Base-by-base conservation (phyloP, 176 grass and related monocot species). In the Calamus simplicifolius region DNA sequence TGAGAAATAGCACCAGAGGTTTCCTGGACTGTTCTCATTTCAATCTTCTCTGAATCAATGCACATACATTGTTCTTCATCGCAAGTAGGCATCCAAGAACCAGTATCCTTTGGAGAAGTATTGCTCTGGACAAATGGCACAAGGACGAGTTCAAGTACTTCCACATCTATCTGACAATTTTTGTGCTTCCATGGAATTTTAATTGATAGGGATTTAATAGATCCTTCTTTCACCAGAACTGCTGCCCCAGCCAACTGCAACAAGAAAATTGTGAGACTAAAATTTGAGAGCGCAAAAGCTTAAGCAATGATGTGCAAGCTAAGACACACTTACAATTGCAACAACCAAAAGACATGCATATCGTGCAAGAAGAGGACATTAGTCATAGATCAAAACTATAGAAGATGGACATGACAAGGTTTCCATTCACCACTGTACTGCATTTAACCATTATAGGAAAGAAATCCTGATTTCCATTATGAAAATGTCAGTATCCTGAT, bases 201-300 rank as follows among this genome's bases (percentile, higher is more conserved):
- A 71, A 98, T 79, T 57, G 83, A 67, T 56, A 98, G 73, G 13
- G 84, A 98, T 76, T 85, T 92, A 66, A 98, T 85, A 0, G 87
- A 92, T 83, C 93, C 93, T 85, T 98, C 93, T 77, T 98, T 92
- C 66, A 92, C 62, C 75, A 73, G 72, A 43, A 98, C 56, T 60
- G 81, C 38, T 48, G 77, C 73, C 52, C 79, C 76, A 29, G 71
- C 61, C 52, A 98, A 69, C 93, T 98, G 93, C 72, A 84, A 87
- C 57, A 75, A 43, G 35, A 64, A 49, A 49, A 18, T 10, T 43
- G 35, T 43, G 35, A 43, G 7, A 43, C 8, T 43, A 43, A 2
- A 43, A 43, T 43, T 35, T 43, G 35, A 10, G 35, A 43, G 35
- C 0, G 1, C 10, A 43, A 43, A 43, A 3, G 35, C 35, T 43